Percentiles rank a stretch among this genome's conserved stretches.
These are phyloP conservation scores for Petrea volubilis DNA, from an alignment of 257 asterid genomes.

Conservation along the genomic window DNA sequence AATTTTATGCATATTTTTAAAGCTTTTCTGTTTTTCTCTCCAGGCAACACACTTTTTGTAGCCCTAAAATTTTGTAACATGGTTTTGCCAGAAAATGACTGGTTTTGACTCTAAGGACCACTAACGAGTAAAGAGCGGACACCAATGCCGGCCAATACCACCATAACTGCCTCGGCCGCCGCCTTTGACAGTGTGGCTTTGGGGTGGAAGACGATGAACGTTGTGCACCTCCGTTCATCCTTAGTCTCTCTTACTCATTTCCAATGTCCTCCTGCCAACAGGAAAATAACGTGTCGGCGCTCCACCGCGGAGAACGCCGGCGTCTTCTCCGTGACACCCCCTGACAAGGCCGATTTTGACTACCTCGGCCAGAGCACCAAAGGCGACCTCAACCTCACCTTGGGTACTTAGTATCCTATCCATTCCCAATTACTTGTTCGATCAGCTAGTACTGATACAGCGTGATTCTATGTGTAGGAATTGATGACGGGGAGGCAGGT, in stretches of 20 bases:
- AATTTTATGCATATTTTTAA: too few relatives aligned
- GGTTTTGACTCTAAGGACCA: too few relatives aligned
- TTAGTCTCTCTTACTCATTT: constrained; percentile 2
- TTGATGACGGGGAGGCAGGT: constrained; percentile 42
- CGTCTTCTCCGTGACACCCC: constrained; percentile 57
- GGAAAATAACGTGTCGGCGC: constrained; percentile 28
- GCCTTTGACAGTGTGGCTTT: not conserved
- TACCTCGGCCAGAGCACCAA: constrained; percentile 89
- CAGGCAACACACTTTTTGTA: too few relatives aligned
- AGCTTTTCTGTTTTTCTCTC: too few relatives aligned
- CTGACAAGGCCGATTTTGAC: constrained; percentile 50
- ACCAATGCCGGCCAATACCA: constrained; percentile 22
- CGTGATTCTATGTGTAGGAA: constrained; percentile 29
- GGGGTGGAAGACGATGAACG: constrained; percentile 20
- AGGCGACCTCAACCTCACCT: constrained; percentile 63
- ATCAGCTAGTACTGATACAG: not conserved
- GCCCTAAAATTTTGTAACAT: too few relatives aligned
- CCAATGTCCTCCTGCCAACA: not conserved
- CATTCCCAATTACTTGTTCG: not conserved
- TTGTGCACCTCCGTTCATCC: constrained; percentile 10
- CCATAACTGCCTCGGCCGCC: not conserved
- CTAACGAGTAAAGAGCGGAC: too few relatives aligned
- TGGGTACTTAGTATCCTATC: constrained; percentile 15
- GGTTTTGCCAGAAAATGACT: too few relatives aligned
- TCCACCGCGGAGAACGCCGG: constrained; percentile 30